Evolutionary conservation across 2,329 filamentous ascomycete species (phyloP), one percentile per base, ranked within the genome.

Genomic region (Didymella pomorum): DNA sequence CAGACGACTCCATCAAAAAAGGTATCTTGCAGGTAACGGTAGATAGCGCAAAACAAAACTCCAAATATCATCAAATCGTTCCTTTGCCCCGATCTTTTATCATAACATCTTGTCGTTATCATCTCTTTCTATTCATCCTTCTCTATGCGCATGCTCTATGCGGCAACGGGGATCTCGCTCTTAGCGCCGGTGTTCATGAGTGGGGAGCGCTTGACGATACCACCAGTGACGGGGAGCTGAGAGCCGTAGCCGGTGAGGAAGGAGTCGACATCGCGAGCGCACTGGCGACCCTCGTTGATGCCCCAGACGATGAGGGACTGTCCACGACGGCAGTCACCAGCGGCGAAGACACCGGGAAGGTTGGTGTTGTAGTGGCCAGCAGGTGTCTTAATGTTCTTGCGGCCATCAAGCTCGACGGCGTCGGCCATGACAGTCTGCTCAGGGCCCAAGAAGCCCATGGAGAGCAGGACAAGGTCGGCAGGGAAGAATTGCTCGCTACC

Each of bases 291-390:
- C 81, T 98, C 94, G 76, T 98, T 98, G 83, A 98, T 98, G 76
- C 93, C 94, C 92, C 93, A 98, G 66, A 98, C 93, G 79, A 98
- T 97, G 58, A 98, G 83, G 55, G 92, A 96, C 81, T 98, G 94
- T 56, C 94, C 94, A 73, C 94, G 90, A 61, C 93, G 90, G 79
- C 94, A 97, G 79, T 98, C 94, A 80, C 94, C 94, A 61, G 94
- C 94, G 61, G 94, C 93, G 77, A 97, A 97, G 51, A 97, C 88
- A 64, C 93, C 94, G 16, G 90, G 85, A 23, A 97, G 78, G 75
- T 94, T 97, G 73, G 94, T 97, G 72, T 86, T 86, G 80, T 97
- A 97, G 74, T 93, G 89, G 68, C 93, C 93, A 52, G 89, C 84
- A 28, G 92, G 84, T 9, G 94, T 97, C 88, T 97, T 97, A 81